These are phyloP conservation scores for Carallia pectinifolia DNA, from an alignment of 345 rosid species.

Conservation along the genomic window DNA sequence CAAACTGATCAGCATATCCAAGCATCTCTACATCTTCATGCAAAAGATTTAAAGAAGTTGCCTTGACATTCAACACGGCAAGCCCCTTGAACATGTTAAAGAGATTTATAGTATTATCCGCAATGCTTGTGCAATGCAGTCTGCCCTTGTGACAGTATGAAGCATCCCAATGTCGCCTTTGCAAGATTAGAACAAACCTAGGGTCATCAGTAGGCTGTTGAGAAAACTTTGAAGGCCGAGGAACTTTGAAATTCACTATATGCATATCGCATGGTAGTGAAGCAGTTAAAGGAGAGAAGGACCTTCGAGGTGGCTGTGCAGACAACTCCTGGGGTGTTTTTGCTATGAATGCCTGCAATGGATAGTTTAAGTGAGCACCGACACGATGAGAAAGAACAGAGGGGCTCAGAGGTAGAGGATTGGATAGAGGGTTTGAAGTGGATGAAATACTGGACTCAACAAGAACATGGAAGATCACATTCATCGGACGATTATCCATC, in stretches of 20 bases:
- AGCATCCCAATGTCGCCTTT: conserved; percentile 74
- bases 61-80: conserved; percentile 50
- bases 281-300: conserved; percentile 70
- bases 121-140: conserved; percentile 54
- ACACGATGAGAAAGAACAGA: conserved; percentile 78
- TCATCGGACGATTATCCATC: conserved; percentile 79
- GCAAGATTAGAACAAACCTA: conserved; percentile 64
- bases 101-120: conserved; percentile 65
- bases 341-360: conserved; percentile 71
- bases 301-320: conserved; percentile 41
- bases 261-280: conserved; percentile 88
- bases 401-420: conserved; percentile 57
- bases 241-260: conserved; percentile 80
- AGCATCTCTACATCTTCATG: conserved; percentile 74
- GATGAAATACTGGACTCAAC: conserved; percentile 65
- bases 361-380: conserved; percentile 81
- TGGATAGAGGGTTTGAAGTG: conserved; percentile 39
- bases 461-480: conserved; percentile 70
- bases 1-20: conserved; percentile 61
- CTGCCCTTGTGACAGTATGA: conserved; percentile 66
- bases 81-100: conserved; percentile 74
- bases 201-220: conserved; percentile 51
- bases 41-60: conserved; percentile 87
- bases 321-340: conserved; percentile 72
- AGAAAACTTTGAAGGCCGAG: conserved; percentile 67